Evolutionary conservation across 2,329 filamentous ascomycete genomes (phyloP).

Genomic region (Diaporthe batatas): DNA sequence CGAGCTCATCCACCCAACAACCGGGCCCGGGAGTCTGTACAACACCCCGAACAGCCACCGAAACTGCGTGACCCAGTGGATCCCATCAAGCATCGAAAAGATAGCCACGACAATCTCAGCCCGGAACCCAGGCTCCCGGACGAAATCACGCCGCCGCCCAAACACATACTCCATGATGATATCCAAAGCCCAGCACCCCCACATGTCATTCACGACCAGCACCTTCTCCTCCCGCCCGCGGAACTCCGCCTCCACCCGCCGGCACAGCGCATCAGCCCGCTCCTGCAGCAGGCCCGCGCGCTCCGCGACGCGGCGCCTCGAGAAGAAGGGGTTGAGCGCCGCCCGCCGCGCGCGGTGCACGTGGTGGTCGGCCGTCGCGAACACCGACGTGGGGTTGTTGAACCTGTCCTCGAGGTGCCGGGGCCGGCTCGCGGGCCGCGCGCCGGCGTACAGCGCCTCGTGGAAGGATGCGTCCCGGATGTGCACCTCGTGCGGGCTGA

Average conservation of each 20-base stretch:
- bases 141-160: background rate
- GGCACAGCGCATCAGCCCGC: conserved; percentile 23
- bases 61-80: conserved; percentile 5
- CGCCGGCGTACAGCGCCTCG: conserved; percentile 35
- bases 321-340: conserved; percentile 49
- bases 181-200: background rate
- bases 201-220: conserved; percentile 36
- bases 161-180: background rate
- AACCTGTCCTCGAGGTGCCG: conserved; percentile 37
- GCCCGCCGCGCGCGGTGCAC: conserved; percentile 42
- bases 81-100: background rate
- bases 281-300: conserved; percentile 32
- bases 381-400: conserved; percentile 37
- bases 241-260: conserved; percentile 40
- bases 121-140: background rate
- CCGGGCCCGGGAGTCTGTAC: background rate
- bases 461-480: conserved; percentile 41
- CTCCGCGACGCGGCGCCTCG: conserved; percentile 43
- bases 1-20: background rate
- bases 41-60: background rate
- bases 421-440: conserved; percentile 39
- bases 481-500: conserved; percentile 43
- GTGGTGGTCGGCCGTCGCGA: conserved; percentile 40
- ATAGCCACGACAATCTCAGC: background rate
- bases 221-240: conserved; percentile 17